phyloP scores from a whole-genome alignment of 129 eudicot species.

The Chrysanthemum lavandulifolium region DNA sequence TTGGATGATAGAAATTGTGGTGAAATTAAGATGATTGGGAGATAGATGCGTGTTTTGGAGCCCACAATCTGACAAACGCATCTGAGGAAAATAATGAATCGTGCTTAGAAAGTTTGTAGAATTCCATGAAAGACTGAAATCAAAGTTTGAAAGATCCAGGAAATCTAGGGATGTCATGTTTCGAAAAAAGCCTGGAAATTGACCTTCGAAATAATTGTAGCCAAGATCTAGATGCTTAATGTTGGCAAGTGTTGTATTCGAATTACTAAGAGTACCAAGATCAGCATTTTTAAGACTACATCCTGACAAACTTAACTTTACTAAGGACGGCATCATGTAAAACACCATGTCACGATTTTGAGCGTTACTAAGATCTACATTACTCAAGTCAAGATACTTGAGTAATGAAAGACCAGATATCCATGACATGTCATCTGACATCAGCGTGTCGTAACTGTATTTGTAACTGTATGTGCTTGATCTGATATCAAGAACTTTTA shows the following conservation, averaged over 20 bases:
- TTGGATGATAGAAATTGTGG: neutral
- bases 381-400: neutral
- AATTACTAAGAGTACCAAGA: neutral
- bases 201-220: neutral
- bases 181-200: neutral
- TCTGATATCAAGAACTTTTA: slow-evolving; percentile 5
- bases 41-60: neutral
- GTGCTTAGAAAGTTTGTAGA: neutral
- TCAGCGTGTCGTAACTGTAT: too few relatives aligned
- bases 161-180: neutral
- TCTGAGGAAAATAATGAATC: neutral
- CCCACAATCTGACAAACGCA: neutral
- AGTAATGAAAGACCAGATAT: neutral
- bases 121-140: neutral
- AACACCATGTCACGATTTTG: neutral
- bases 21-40: neutral
- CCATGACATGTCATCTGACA: neutral
- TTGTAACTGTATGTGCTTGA: too few relatives aligned
- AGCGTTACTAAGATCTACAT: neutral
- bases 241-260: neutral
- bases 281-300: neutral
- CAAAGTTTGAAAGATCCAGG: neutral
- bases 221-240: neutral
- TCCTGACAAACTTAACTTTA: neutral
- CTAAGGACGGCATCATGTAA: slow-evolving; percentile 1